Evolutionary conservation across 179 eudicot genomes (phyloP), one percentile per base, ranked within the genome.

Genomic region (Spergularia azorica): DNA sequence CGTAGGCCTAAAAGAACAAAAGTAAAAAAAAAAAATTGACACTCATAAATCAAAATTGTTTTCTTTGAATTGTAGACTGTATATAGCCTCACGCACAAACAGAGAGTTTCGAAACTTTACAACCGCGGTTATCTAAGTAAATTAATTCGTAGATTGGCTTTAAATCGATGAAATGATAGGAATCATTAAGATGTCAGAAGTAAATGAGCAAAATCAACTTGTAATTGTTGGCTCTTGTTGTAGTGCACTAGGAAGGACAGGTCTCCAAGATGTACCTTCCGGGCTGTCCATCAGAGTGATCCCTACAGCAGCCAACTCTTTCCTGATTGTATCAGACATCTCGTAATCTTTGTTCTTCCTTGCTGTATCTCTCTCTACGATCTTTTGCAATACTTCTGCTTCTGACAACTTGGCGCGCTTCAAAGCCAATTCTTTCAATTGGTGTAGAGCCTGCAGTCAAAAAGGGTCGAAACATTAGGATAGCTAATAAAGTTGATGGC

Each of bases 261-360:
- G 99, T 85, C 99, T 90, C 99, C 99, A 95, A 8, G 85, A 83
- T 0, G 99, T 95, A 64, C 95, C 97, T 11, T 90, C 84, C 4
- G 97, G 97, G 78, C 84, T 89, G 82, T 95, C 99, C 99, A 95
- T 95, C 64, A 95, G 88, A 76, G 95, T 82, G 74, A 95, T 91
- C 9, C 99, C 99, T 16, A 81, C 70, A 76, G 89, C 88, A 80
- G 97, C 97, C 85, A 95, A 81, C 61, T 90, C 95, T 82, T 93
- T 85, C 76, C 99, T 84, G 62, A 95, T 89, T 43, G 83, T 82
- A 83, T 95, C 99, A 0, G 99, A 95, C 69, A 86, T 89, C 72
- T 88, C 97, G 67, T 89, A 95, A 9, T 95, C 97, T 82, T 90
- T 91, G 76, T 89, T 88, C 82, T 76, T 88, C 77, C 99, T 85